Conservation (phyloP, 805 yeast genomes). For the Kregervanrija delftensis region DNA sequence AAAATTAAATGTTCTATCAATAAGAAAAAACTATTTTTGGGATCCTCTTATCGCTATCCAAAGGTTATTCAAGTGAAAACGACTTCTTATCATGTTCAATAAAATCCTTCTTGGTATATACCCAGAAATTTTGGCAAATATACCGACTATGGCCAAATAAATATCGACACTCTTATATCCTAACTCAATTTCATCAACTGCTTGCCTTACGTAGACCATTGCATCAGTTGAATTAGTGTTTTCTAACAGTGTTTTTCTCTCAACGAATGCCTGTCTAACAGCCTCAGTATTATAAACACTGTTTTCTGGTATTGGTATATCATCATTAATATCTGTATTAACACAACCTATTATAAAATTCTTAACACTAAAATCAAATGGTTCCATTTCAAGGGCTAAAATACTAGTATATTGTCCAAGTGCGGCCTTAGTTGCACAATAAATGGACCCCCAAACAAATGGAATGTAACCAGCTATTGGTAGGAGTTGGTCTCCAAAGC, state of each 20-base stretch:
- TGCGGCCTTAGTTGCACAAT: conserved; percentile 68
- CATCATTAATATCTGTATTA: conserved; percentile 61
- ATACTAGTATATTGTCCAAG: conserved; percentile 64
- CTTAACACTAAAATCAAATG: conserved; percentile 64
- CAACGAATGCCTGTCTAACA: conserved; percentile 39
- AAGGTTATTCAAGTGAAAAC: conserved; percentile 30
- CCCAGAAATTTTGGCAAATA: conserved; percentile 12
- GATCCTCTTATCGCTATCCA: conserved; percentile 19
- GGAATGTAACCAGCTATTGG: conserved; percentile 58
- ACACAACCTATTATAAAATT: conserved; percentile 76
- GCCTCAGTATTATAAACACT: conserved; percentile 50
- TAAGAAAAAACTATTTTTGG: too few relatives aligned
- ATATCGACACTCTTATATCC: conserved; percentile 37
- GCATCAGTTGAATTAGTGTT: conserved; percentile 56
- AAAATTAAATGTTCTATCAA: too few relatives aligned
- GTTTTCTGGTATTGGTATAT: conserved; percentile 46
- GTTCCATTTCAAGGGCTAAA: conserved; percentile 59
- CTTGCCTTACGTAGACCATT: conserved; percentile 45
- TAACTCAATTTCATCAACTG: conserved; percentile 43
- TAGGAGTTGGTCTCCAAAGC: too few relatives aligned
- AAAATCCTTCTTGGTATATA: conserved; percentile 16
- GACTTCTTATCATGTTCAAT: conserved; percentile 17
- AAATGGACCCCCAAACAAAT: conserved; percentile 64
- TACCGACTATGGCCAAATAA: conserved; percentile 40
- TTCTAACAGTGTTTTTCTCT: conserved; percentile 52